These are phyloP conservation scores for Diversispora eburnea DNA, from an alignment of 192 early-diverging fungal species.

Conservation along the genomic window DNA sequence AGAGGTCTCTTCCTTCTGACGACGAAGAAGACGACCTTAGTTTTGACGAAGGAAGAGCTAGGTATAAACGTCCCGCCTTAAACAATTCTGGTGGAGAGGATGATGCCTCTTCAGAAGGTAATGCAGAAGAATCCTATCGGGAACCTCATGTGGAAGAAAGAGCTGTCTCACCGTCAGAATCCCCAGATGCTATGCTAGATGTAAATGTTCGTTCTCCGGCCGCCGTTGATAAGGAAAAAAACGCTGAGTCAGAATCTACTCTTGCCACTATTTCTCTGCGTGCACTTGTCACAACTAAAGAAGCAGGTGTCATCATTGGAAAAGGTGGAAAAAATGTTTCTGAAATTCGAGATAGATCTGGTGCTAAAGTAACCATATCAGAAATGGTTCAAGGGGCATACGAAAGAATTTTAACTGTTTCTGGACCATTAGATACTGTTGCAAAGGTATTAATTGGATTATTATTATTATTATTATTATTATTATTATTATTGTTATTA, in stretches of 20 bases:
- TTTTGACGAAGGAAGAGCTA: slow-evolving; percentile 38
- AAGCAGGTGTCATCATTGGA: slow-evolving; percentile 86
- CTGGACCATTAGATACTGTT: slow-evolving; percentile 64
- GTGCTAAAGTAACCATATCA: slow-evolving; percentile 86
- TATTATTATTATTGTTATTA: too few relatives aligned
- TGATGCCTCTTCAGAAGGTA: slow-evolving; percentile 15
- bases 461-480: too few relatives aligned
- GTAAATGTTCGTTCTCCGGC: slow-evolving; percentile 18
- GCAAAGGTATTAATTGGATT: slow-evolving; percentile 49
- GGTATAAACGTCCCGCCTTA: slow-evolving; percentile 44
- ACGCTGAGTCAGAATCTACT: slow-evolving; percentile 31
- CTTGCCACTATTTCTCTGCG: slow-evolving; percentile 49
- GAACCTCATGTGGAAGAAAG: slow-evolving; percentile 12
- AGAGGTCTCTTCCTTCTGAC: slow-evolving; percentile 43
- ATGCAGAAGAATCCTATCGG: background rate
- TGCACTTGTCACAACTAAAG: slow-evolving; percentile 63
- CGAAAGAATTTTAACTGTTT: slow-evolving; percentile 70
- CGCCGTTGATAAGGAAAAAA: slow-evolving; percentile 18
- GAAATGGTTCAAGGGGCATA: slow-evolving; percentile 77
- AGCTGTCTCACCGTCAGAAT: slow-evolving; percentile 12
- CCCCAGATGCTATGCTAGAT: slow-evolving; percentile 13
- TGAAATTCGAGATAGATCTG: slow-evolving; percentile 79
- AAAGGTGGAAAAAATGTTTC: slow-evolving; percentile 88
- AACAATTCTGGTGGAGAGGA: slow-evolving; percentile 36
- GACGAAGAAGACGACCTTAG: slow-evolving; percentile 42